phyloP scores from a whole-genome alignment of 495 filamentous ascomycete species.

The Gamarada debralockiae region DNA sequence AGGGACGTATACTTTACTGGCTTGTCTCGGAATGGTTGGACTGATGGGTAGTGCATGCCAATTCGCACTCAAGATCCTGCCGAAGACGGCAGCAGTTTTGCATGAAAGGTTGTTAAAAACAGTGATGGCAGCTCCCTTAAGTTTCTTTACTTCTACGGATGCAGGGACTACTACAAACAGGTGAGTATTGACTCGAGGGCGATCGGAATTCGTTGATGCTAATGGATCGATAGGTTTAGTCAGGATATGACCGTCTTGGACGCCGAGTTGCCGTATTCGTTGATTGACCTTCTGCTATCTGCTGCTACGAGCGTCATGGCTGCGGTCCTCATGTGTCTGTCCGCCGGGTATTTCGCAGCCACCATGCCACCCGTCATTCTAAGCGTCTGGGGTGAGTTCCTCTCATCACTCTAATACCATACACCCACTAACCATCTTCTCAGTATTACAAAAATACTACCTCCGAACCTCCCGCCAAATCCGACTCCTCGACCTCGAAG shows the following conservation, averaged over 20 bases:
- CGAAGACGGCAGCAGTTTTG: constrained; percentile 9
- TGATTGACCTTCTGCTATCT: constrained; percentile 1
- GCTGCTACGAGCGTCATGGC: constrained; percentile 8
- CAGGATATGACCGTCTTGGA: constrained; percentile 30
- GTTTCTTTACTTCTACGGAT: constrained; percentile 27
- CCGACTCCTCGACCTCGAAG: constrained; percentile 56
- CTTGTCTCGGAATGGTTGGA: neutral
- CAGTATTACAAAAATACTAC: constrained; percentile 57
- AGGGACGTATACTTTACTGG: neutral
- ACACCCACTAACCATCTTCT: too few relatives aligned
- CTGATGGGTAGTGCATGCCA: constrained; percentile 8
- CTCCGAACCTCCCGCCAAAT: constrained; percentile 62
- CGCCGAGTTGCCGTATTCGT: constrained; percentile 20
- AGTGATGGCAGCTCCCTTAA: constrained; percentile 22
- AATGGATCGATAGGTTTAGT: constrained; percentile 14
- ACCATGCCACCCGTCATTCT: constrained; percentile 34
- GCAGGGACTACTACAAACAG: constrained; percentile 22
- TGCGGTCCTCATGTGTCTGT: constrained; percentile 14
- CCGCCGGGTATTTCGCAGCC: constrained; percentile 23
- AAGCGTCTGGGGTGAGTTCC: constrained; percentile 19
- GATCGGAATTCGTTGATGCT: neutral
- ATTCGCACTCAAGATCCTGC: constrained; percentile 5
- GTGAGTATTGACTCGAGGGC: neutral
- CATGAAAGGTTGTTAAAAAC: constrained; percentile 23
- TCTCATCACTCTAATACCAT: constrained; percentile 35